Base-by-base conservation (phyloP, 176 grass and related monocot genomes). In the Oryza officinalis region DNA sequence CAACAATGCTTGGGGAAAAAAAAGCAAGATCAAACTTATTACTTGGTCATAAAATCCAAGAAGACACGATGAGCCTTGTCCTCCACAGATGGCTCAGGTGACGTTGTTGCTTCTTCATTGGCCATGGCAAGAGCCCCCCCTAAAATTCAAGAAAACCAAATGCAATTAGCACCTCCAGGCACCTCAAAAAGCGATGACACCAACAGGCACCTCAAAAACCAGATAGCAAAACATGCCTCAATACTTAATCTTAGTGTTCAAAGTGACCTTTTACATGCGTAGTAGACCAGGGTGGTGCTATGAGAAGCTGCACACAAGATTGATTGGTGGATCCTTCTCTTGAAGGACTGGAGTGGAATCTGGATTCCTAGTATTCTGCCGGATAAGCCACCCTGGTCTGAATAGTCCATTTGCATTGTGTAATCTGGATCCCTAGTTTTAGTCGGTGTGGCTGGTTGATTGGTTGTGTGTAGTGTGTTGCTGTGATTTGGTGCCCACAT, bases 31-130 rank as follows among this genome's bases (percentile, higher is more conserved):
- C 31, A 8, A 12, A 12, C 10, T 18, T 18, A 68, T 59, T 84
- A 90, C 84, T 77, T 90, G 12, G 72, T 77, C 88, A 86, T 90
- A 32, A 86, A 83, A 78, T 86, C 52, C 35, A 69, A 54, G 79
- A 90, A 90, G 43, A 67, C 28, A 0, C 66, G 23, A 77, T n/a
- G 12, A 69, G 76, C 26, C 59, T 61, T 79, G 20, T 67, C 78
- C 66, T 77, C 72, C 46, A 18, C 32, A 15, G 47, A 37, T n/a
- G 14, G 20, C 38, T 35, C 10, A n/a, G 5, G 22, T 49, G 49
- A 14, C 20, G 11, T 17, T 8, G 12, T 10, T 49, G 18, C 41
- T 66, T 12, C 65, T 49, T 49, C 44, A 13, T 52, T 30, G 26
- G 43, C 77, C 77, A 67, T 79, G 7, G 4, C 57, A 25, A 59